These are phyloP conservation scores for Papiliotrema terrestris DNA, from an alignment of 1,284 basidiomycete species.

Conservation along the genomic window DNA sequence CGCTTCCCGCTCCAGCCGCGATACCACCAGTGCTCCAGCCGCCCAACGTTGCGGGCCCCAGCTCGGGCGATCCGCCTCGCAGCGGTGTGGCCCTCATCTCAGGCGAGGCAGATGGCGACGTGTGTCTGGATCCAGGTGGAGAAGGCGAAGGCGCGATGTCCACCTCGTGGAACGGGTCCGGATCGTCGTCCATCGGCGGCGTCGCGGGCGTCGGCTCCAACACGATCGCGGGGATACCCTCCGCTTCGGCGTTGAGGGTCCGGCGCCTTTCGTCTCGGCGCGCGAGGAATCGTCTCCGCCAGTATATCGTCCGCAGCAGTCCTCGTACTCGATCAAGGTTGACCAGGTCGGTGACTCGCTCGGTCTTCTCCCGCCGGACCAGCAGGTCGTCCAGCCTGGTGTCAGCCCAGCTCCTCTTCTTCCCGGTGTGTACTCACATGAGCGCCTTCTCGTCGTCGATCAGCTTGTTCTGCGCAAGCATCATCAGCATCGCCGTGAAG, in stretches of 20 bases:
- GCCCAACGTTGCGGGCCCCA: neutral
- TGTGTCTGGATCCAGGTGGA: slow-evolving; percentile 10
- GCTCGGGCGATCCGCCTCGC: neutral
- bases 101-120: slow-evolving; percentile 10
- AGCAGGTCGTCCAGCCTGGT: slow-evolving; percentile 75
- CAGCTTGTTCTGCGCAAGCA: slow-evolving; percentile 87
- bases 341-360: slow-evolving; percentile 74
- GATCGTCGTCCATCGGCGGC: slow-evolving; percentile 21
- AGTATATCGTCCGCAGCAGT: slow-evolving; percentile 68
- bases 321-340: slow-evolving; percentile 79
- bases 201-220: slow-evolving; percentile 40
- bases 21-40: neutral
- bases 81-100: neutral
- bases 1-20: neutral
- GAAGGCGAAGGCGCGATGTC: slow-evolving; percentile 10
- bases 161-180: slow-evolving; percentile 14
- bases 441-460: slow-evolving; percentile 84
- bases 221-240: slow-evolving; percentile 47
- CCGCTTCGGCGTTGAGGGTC: slow-evolving; percentile 26
- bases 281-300: slow-evolving; percentile 63
- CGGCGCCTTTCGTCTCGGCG: slow-evolving; percentile 25
- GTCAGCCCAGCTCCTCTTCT: neutral
- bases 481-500: slow-evolving; percentile 83
- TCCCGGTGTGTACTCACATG: slow-evolving; percentile 59
- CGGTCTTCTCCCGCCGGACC: slow-evolving; percentile 68